These are phyloP conservation scores for Podaxis sp. DNA, from an alignment of 768 basidiomycete species.

Conservation along the genomic window DNA sequence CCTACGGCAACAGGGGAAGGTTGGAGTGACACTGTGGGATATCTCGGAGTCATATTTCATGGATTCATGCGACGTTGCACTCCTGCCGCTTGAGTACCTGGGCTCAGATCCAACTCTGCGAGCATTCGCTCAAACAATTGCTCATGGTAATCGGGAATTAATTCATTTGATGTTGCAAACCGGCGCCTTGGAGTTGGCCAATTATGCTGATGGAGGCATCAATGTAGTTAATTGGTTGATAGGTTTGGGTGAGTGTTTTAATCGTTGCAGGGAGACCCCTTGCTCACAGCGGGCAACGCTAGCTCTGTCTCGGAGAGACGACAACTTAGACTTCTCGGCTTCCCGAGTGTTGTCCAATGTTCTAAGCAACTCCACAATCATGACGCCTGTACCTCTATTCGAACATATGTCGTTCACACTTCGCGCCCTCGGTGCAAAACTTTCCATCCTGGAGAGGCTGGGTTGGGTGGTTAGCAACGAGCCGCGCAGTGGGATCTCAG, in stretches of 20 bases:
- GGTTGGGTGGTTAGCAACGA: slow-evolving; percentile 28
- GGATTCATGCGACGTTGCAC: background rate
- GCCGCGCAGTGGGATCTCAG: slow-evolving; percentile 16
- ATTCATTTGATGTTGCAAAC: background rate
- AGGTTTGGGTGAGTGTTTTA: background rate
- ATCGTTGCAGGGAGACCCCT: background rate
- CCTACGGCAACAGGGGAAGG: slow-evolving; percentile 11
- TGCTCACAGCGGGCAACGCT: background rate
- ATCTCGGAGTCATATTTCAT: background rate
- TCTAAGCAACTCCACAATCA: slow-evolving; percentile 6
- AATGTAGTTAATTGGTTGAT: background rate
- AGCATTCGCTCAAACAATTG: slow-evolving; percentile 8
- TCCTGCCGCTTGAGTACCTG: background rate
- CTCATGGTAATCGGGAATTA: slow-evolving; percentile 9
- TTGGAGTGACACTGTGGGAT: slow-evolving; percentile 4
- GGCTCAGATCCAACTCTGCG: slow-evolving; percentile 2
- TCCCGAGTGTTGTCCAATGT: slow-evolving; percentile 16
- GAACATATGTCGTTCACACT: slow-evolving; percentile 36
- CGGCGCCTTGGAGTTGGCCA: slow-evolving; percentile 13
- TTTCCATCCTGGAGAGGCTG: slow-evolving; percentile 31
- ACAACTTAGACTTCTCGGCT: slow-evolving; percentile 12
- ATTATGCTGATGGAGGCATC: slow-evolving; percentile 4
- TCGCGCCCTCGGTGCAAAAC: slow-evolving; percentile 44
- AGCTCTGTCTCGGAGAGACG: slow-evolving; percentile 3
- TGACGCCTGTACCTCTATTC: slow-evolving; percentile 18